Base-by-base conservation (phyloP, 2,329 filamentous ascomycete genomes). In the Spiromastix sp. region DNA sequence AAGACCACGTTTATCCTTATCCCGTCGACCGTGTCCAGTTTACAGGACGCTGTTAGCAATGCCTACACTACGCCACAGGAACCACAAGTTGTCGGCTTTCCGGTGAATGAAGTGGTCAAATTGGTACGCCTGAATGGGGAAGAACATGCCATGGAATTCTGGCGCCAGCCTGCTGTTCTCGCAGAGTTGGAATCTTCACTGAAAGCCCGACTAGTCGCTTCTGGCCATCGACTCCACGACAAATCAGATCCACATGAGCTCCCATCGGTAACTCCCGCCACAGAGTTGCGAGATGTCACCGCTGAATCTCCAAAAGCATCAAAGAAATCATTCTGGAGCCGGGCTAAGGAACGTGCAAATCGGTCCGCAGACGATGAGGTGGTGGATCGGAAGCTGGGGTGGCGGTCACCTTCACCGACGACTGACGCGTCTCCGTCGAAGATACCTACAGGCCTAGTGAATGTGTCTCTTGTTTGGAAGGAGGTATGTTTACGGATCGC, bases 1-100 rank as follows among this genome's bases (percentile, higher is more conserved):
- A 59, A 59, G 40, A 63, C 61, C 10, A 62, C 55, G 9, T 57
- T 67, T 38, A 53, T 66, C 20, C 50, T 69, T 10, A 47, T 69
- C 1, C 64, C 64, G 7, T 64, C 63, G 3, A 60, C 64, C 39
- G 54, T 60, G 7, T 48, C 51, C 11, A 52, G 51, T 5, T 40
- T 55, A 4, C 47, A 51, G 37, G 40, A 38, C 30, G 32, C 30
- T 15, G 30, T 34, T n/a, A 45, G 37, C 36, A 43, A 42, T 29
- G 39, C 42, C 15, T 43, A 43, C 38, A 43, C 44, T 4, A 32
- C 34, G 11, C 36, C 40, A 4, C 42, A 42, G 20, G 44, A 47
- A 24, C 40, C 42, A 30, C 57, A 64, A 41, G 48, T 64, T 9
- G 40, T 64, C 3, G 59, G 62, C 1, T 62, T 66, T 33, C 47